These are phyloP conservation scores for Leishmania arabica DNA, from an alignment of 208 protist species.

Conservation along the genomic window DNA sequence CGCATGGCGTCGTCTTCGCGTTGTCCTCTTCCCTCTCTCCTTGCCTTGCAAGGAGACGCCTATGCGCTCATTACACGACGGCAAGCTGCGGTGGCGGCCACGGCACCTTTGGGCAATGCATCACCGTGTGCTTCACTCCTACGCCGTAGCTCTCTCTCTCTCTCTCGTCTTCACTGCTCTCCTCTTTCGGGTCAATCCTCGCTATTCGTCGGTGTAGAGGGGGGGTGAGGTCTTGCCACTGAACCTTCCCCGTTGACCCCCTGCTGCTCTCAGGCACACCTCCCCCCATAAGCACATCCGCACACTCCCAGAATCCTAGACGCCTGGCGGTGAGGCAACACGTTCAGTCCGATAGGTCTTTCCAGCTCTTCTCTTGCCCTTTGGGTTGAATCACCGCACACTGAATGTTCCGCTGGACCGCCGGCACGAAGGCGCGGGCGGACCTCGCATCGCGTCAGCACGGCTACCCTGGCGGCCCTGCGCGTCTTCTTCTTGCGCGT, in stretches of 20 bases:
- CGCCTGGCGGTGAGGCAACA: background rate
- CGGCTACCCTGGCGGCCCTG: background rate
- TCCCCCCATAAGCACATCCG: background rate
- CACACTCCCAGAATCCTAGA: background rate
- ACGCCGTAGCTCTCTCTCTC: background rate
- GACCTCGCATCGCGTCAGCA: conserved; percentile 31
- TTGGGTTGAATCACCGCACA: background rate
- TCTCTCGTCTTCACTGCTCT: background rate
- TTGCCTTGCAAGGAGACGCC: background rate
- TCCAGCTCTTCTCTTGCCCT: conserved; percentile 1
- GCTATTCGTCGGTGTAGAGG: background rate
- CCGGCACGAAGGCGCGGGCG: conserved; percentile 37
- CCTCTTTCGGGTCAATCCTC: background rate
- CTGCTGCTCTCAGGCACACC: background rate
- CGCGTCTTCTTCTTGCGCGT: conserved; percentile 20
- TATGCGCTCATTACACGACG: background rate
- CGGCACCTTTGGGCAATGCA: background rate
- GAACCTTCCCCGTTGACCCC: background rate
- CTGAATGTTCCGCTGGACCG: conserved; percentile 58
- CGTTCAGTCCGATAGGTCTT: background rate
- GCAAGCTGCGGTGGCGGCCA: background rate
- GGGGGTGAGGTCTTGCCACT: background rate
- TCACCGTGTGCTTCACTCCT: background rate
- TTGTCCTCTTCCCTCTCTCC: background rate
- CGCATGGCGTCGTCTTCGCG: background rate